phyloP scores from a whole-genome alignment of 2,329 filamentous ascomycete genomes.

The Curvularia verruculosa region DNA sequence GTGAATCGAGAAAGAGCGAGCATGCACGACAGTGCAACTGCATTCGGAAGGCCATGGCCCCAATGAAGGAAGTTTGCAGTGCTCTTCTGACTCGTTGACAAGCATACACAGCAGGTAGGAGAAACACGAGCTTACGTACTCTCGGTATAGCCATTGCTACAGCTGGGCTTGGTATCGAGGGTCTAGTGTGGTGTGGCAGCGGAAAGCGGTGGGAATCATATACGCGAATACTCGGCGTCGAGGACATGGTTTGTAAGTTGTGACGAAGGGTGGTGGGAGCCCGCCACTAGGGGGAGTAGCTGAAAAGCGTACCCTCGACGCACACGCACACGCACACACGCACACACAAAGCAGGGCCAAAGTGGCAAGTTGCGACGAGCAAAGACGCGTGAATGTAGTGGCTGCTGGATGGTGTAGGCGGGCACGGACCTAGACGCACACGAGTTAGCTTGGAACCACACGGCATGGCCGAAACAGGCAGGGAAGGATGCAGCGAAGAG shows the following conservation, averaged over 20 bases:
- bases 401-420: slow-evolving; percentile 27
- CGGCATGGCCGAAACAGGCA: slow-evolving; percentile 37
- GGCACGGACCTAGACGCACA: slow-evolving; percentile 26
- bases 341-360: slow-evolving; percentile 31
- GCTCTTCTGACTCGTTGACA: not conserved
- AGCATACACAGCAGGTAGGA: not conserved
- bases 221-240: slow-evolving; percentile 51
- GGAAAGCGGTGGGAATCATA: slow-evolving; percentile 50
- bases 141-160: slow-evolving; percentile 68
- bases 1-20: not conserved
- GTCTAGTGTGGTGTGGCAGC: slow-evolving; percentile 41
- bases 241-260: slow-evolving; percentile 39
- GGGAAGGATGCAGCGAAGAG: slow-evolving; percentile 16
- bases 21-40: not conserved
- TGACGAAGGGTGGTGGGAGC: slow-evolving; percentile 28
- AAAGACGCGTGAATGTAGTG: slow-evolving; percentile 15
- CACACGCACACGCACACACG: too few species aligned
- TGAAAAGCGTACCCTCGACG: slow-evolving; percentile 42
- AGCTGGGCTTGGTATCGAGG: slow-evolving; percentile 48
- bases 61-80: not conserved
- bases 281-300: slow-evolving; percentile 42
- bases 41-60: slow-evolving; percentile 1
- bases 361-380: slow-evolving; percentile 37
- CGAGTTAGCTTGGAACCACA: slow-evolving; percentile 14
- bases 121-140: slow-evolving; percentile 18